Percentiles rank a stretch among this genome's conserved stretches.
Evolutionary conservation across 768 basidiomycete species (phyloP).

Genomic region (Tulasnella sp.): DNA sequence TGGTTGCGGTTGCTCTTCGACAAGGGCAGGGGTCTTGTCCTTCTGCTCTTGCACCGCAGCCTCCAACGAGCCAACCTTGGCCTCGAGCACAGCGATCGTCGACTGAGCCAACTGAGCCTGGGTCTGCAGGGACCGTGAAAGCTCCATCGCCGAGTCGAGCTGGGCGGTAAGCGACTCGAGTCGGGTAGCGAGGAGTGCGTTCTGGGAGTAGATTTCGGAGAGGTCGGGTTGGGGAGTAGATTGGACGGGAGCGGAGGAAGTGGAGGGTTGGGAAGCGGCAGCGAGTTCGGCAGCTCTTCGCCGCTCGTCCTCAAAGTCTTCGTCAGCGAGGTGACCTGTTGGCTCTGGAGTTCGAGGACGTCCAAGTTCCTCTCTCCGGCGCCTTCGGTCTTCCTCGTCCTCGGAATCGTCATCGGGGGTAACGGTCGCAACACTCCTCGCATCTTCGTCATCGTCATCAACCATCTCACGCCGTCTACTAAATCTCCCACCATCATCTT

Average conservation of each 20-base stretch:
- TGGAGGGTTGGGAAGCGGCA: conserved; percentile 22
- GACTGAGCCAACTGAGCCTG: conserved; percentile 71
- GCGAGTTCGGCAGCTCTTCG: conserved; percentile 23
- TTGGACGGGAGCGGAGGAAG: conserved; percentile 23
- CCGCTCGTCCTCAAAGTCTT: conserved; percentile 38
- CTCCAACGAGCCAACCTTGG: conserved; percentile 63
- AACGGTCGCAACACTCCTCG: conserved; percentile 63
- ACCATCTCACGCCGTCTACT: conserved; percentile 25
- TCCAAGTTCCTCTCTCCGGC: conserved; percentile 45
- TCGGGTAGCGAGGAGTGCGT: conserved; percentile 52
- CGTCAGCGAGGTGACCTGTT: conserved; percentile 47
- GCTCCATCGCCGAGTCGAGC: conserved; percentile 64
- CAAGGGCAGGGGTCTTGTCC: conserved; percentile 32
- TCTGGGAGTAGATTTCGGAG: conserved; percentile 19
- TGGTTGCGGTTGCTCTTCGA: conserved; percentile 12
- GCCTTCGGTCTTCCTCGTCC: conserved; percentile 25
- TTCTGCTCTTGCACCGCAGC: conserved; percentile 44
- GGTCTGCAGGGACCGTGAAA: conserved; percentile 63
- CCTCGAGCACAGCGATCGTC: conserved; percentile 62
- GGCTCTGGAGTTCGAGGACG: conserved; percentile 80
- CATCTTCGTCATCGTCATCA: conserved; percentile 64
- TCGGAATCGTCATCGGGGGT: conserved; percentile 66
- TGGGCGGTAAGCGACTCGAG: conserved; percentile 58
- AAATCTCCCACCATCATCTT: background rate
- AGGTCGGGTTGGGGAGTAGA: conserved; percentile 27